Evolutionary conservation across 2,329 filamentous ascomycete species (phyloP), one percentile per base, ranked within the genome.

Genomic region (Alternaria solani): DNA sequence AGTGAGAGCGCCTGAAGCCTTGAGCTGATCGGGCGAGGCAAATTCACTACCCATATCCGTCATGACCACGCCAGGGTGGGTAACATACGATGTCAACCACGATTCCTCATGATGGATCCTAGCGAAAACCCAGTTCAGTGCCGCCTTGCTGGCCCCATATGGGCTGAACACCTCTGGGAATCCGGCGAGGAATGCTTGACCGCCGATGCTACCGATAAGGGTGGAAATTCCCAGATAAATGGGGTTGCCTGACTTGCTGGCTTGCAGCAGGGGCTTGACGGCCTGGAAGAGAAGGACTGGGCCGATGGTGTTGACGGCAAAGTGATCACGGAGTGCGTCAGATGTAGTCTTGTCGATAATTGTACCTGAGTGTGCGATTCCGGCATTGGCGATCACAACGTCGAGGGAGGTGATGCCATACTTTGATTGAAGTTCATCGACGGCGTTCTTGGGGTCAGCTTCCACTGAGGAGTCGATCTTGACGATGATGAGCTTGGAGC

Each of bases 341-440:
- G 38, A 7, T 5, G 51, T n/a, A 9, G 30, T 32, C 12, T 16
- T 48, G 16, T 2, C 23, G 59, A 61, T 47, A 1, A 49, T 38
- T 0, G n/a, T 18, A 36, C 39, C 28, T 0, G 52, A 43, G 53
- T 59, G 38, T 3, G 41, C 67, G 11, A 83, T 80, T 12, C 79
- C 85, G 0, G 85, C 84, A 66, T 87, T 87, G 44, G 84, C 82
- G 52, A 87, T 81, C 2, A 87, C 78, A 6, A 85, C 69, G 61
- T 87, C 84, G 2, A 87, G 68, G 25, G 78, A 70, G 5, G 71
- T 66, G 62, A 87, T 81, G 4, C 75, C 75, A 3, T 38, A 47
- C 18, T 44, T 30, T 6, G 56, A 7, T 16, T 57, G 25, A 16
- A 59, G 30, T n/a, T 49, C 14, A 9, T 18, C 28, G 26, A 72